Percentiles rank a stretch among this genome's conserved stretches.
These are phyloP conservation scores for Juglanconis juglandina DNA, from an alignment of 2,329 filamentous ascomycete genomes.

Conservation along the genomic window DNA sequence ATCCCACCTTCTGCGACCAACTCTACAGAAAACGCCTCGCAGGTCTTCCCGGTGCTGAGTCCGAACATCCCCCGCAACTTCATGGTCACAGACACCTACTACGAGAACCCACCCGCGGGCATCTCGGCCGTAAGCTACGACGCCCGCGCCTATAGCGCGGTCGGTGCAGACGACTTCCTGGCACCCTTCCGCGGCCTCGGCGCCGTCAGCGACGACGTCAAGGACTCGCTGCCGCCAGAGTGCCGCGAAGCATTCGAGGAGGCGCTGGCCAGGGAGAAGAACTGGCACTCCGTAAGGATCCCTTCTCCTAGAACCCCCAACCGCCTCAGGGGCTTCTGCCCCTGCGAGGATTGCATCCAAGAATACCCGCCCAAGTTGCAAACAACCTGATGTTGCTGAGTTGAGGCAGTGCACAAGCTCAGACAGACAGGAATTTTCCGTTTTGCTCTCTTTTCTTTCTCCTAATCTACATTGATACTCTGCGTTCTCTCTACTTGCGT, in stretches of 20 bases:
- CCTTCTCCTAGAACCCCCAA: neutral
- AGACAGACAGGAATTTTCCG: no score
- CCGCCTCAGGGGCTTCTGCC: neutral
- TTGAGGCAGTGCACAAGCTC: no score
- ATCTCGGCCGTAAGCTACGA: slow-evolving; percentile 44
- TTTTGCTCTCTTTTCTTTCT: neutral
- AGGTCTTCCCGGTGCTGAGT: slow-evolving; percentile 46
- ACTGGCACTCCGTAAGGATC: slow-evolving; percentile 58
- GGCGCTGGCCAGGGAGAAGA: slow-evolving; percentile 59
- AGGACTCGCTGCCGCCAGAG: slow-evolving; percentile 63
- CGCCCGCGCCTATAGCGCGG: slow-evolving; percentile 35
- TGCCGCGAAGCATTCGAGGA: slow-evolving; percentile 71
- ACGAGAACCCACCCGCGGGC: slow-evolving; percentile 49
- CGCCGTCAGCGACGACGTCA: slow-evolving; percentile 63
- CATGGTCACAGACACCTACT: slow-evolving; percentile 51
- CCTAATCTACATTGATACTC: neutral
- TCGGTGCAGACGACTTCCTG: slow-evolving; percentile 41
- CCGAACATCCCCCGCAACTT: slow-evolving; percentile 53
- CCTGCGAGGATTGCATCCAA: neutral
- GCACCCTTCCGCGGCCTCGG: slow-evolving; percentile 58
- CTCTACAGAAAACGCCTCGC: slow-evolving; percentile 26
- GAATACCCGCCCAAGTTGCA: no score
- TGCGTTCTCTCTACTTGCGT: neutral
- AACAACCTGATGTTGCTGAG: no score
- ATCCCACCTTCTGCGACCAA: slow-evolving; percentile 46